phyloP scores from a whole-genome alignment of 2,329 filamentous ascomycete species.

The Talaromyces sp. region DNA sequence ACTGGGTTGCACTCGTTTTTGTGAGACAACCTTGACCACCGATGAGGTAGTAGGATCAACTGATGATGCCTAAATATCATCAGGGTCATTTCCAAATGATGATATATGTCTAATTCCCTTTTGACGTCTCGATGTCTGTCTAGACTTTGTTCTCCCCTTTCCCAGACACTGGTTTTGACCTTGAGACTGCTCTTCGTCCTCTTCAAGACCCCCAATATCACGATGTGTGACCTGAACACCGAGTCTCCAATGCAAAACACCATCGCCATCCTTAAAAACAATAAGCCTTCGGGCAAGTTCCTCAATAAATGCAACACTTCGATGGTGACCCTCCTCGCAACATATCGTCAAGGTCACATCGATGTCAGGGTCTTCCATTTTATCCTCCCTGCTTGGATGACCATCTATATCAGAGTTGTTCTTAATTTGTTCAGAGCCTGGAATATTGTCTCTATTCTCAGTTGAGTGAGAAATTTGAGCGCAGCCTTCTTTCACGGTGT shows the following conservation, averaged over 20 bases:
- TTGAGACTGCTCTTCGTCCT: neutral
- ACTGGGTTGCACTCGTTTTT: too few relatives aligned
- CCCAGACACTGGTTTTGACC: neutral
- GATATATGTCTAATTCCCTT: neutral
- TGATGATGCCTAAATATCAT: too few relatives aligned
- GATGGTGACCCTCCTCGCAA: constrained; percentile 13
- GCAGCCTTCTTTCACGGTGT: neutral
- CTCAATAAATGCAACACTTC: constrained; percentile 6
- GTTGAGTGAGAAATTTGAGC: neutral
- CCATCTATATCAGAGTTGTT: neutral
- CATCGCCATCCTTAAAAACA: neutral
- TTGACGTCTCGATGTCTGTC: neutral
- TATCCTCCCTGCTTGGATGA: neutral
- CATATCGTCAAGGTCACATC: constrained; percentile 9
- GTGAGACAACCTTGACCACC: too few relatives aligned
- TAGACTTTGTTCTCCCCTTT: neutral
- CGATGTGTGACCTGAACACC: neutral
- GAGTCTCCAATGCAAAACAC: neutral
- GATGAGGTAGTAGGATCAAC: too few relatives aligned
- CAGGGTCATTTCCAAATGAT: too few relatives aligned
- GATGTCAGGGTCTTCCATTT: neutral
- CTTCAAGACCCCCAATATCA: neutral
- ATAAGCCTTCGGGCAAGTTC: neutral
- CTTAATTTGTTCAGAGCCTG: neutral
- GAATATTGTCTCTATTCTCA: neutral